Conservation (phyloP, 2,329 filamentous ascomycete species). For the Monosporascus sp. region DNA sequence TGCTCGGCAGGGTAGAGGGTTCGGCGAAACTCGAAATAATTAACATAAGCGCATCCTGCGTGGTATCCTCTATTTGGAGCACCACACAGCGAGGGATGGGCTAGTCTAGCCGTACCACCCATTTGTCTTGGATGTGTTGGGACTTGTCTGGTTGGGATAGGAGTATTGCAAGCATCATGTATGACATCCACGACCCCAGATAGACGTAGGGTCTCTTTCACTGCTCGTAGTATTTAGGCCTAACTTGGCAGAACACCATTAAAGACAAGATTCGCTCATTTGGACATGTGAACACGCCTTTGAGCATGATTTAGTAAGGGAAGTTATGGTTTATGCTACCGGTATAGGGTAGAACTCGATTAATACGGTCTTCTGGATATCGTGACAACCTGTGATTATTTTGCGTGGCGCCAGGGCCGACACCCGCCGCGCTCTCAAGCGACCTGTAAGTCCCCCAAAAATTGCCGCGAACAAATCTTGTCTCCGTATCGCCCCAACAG, state of each 20-base stretch:
- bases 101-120: neutral
- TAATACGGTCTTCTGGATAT: too few species aligned
- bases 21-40: too few species aligned
- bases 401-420: too few species aligned
- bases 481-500: neutral
- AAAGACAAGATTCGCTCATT: constrained; percentile 14
- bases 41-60: too few species aligned
- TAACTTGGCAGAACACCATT: constrained; percentile 17
- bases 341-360: too few species aligned
- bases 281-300: constrained; percentile 4
- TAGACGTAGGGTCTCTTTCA: constrained; percentile 13
- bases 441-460: too few species aligned
- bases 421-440: too few species aligned
- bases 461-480: neutral
- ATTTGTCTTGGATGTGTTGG: constrained; percentile 7
- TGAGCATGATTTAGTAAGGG: neutral
- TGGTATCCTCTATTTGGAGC: neutral
- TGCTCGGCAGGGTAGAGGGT: too few species aligned
- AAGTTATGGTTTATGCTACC: neutral
- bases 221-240: constrained; percentile 1
- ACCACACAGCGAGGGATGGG: neutral
- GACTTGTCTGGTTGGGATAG: constrained; percentile 15
- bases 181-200: constrained; percentile 17
- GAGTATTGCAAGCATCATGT: constrained; percentile 20
- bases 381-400: too few species aligned